Evolutionary conservation across 306 rosid genomes (phyloP).

Genomic region (Psophocarpus tetragonolobus): DNA sequence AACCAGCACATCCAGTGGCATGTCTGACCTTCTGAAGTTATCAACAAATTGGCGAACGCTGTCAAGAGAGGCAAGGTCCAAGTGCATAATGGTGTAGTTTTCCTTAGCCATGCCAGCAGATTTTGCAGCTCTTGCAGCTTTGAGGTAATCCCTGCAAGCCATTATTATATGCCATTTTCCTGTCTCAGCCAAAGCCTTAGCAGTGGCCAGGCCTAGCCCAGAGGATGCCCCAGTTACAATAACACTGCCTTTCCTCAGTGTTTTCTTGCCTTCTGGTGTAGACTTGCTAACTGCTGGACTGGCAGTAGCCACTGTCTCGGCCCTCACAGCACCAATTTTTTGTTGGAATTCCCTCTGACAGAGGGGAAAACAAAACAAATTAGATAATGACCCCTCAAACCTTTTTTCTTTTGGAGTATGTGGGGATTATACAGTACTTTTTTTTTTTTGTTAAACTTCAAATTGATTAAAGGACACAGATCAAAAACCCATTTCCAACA

Average conservation of each 20-base stretch:
- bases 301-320: slow-evolving; percentile 63
- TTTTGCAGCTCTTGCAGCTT: slow-evolving; percentile 95
- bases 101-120: slow-evolving; percentile 83
- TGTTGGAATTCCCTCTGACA: slow-evolving; percentile 59
- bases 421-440: background rate
- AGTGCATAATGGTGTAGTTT: slow-evolving; percentile 84
- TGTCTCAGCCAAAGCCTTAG: slow-evolving; percentile 92
- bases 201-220: slow-evolving; percentile 95
- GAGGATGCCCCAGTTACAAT: slow-evolving; percentile 93
- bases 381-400: background rate
- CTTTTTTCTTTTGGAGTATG: background rate
- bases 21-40: slow-evolving; percentile 60
- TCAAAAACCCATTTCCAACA: background rate
- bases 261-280: slow-evolving; percentile 82
- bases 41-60: slow-evolving; percentile 92
- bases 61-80: slow-evolving; percentile 93
- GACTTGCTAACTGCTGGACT: slow-evolving; percentile 63
- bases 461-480: background rate
- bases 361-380: background rate
- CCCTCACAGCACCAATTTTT: slow-evolving; percentile 56
- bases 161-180: slow-evolving; percentile 96
- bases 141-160: slow-evolving; percentile 99
- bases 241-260: slow-evolving; percentile 86
- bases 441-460: slow-evolving; percentile 19
- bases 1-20: slow-evolving; percentile 83